Conservation (phyloP, 2,329 filamentous ascomycete species). For the Aspergillus quadrilineatus region DNA sequence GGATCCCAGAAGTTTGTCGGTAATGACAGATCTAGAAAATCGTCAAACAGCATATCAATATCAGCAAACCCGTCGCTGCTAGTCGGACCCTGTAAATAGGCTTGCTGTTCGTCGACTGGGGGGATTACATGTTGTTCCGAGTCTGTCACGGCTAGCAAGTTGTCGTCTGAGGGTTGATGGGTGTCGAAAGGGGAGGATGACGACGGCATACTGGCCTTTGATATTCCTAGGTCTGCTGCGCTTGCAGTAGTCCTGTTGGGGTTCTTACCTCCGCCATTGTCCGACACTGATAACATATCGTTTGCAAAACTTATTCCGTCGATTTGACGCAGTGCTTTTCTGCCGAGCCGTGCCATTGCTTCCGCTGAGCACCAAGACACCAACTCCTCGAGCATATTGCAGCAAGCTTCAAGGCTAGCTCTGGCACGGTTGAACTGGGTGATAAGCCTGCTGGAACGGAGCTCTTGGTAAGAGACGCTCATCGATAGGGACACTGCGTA, state of each 20-base stretch:
- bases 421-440: slow-evolving; percentile 39
- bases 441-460: slow-evolving; percentile 52
- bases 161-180: not conserved
- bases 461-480: slow-evolving; percentile 57
- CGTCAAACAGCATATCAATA: not conserved
- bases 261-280: not conserved
- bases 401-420: slow-evolving; percentile 37
- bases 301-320: slow-evolving; percentile 21
- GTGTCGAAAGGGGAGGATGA: not conserved
- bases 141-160: not conserved
- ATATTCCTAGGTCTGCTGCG: not conserved
- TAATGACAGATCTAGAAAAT: not conserved
- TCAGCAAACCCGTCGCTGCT: slow-evolving; percentile 33
- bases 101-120: slow-evolving; percentile 46
- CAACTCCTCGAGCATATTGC: slow-evolving; percentile 35
- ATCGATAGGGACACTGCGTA: slow-evolving; percentile 57
- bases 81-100: slow-evolving; percentile 46
- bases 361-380: slow-evolving; percentile 42
- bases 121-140: slow-evolving; percentile 1
- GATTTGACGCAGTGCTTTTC: slow-evolving; percentile 37
- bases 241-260: not conserved
- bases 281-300: not conserved
- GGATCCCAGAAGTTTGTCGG: slow-evolving; percentile 6
- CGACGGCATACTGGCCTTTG: not conserved
- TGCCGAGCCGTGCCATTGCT: slow-evolving; percentile 42